Conservation (phyloP, 2,329 filamentous ascomycete species). For the Cercospora sp. region DNA sequence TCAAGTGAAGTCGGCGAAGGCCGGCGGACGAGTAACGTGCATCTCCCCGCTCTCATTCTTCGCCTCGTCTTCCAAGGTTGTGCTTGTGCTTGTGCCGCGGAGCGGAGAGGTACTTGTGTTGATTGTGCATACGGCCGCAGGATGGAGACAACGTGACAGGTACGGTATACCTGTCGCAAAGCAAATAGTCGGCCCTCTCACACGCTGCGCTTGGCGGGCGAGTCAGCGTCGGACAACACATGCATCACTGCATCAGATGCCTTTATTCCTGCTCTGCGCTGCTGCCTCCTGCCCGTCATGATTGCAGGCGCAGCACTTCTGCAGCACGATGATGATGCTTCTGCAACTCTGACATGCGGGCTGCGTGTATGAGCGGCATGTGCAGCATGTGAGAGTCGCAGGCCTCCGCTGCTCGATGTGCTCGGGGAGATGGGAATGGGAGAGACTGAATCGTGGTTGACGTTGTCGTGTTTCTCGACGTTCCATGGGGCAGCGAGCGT, state of each 20-base stretch:
- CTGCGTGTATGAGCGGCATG: not conserved
- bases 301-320: not conserved
- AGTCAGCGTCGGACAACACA: constrained; percentile 12
- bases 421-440: not conserved
- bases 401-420: not conserved
- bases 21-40: not conserved
- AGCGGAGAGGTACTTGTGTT: not conserved
- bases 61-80: not conserved
- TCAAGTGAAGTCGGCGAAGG: not conserved
- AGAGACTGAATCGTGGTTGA: not conserved
- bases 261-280: not conserved
- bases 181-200: not conserved
- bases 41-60: not conserved
- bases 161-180: not conserved
- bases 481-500: not conserved
- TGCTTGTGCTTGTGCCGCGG: not conserved
- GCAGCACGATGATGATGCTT: not conserved
- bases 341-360: not conserved
- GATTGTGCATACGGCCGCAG: not conserved
- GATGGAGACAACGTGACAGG: not conserved
- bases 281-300: not conserved
- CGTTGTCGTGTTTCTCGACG: constrained; percentile 2
- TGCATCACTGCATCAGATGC: constrained; percentile 8
- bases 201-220: not conserved
- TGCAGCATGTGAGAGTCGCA: not conserved